Evolutionary conservation across 2,329 filamentous ascomycete species (phyloP).

Genomic region (Aspergillus luchuensis): DNA sequence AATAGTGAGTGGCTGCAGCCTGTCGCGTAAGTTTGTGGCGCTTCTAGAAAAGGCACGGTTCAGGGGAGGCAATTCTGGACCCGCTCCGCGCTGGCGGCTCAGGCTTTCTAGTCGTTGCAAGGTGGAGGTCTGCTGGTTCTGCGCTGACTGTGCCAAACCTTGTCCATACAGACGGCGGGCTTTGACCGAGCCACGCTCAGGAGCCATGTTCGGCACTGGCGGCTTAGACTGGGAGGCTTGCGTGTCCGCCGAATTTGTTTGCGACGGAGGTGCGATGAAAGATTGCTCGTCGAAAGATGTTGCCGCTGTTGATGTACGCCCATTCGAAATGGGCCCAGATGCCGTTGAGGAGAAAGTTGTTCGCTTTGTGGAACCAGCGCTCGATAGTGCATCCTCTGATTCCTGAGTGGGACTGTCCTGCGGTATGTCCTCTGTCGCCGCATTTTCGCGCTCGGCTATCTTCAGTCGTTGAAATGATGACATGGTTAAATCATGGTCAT

Average conservation of each 20-base stretch:
- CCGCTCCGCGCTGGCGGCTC: slow-evolving; percentile 64
- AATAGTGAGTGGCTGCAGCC: slow-evolving; percentile 40
- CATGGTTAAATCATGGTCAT: slow-evolving; percentile 81
- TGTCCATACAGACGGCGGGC: slow-evolving; percentile 79
- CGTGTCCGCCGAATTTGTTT: slow-evolving; percentile 21
- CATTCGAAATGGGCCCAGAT: slow-evolving; percentile 68
- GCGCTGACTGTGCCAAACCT: slow-evolving; percentile 73
- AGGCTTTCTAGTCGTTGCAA: slow-evolving; percentile 79
- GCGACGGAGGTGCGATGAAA: slow-evolving; percentile 31
- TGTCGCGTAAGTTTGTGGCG: slow-evolving; percentile 66
- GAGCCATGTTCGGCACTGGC: slow-evolving; percentile 35
- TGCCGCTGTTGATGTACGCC: slow-evolving; percentile 79
- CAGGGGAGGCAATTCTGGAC: slow-evolving; percentile 51
- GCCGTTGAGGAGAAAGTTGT: slow-evolving; percentile 84
- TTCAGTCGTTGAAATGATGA: slow-evolving; percentile 82
- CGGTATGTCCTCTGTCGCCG: slow-evolving; percentile 43
- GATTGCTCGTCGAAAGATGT: slow-evolving; percentile 81
- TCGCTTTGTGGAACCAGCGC: slow-evolving; percentile 71
- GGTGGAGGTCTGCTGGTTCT: slow-evolving; percentile 76
- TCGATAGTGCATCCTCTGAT: slow-evolving; percentile 52
- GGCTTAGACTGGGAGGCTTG: slow-evolving; percentile 28
- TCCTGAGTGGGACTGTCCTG: slow-evolving; percentile 44
- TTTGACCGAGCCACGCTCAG: slow-evolving; percentile 70
- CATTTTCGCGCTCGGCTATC: slow-evolving; percentile 53
- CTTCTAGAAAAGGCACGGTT: slow-evolving; percentile 56